Percentiles rank a stretch among this genome's conserved stretches.
Evolutionary conservation across 2,329 filamentous ascomycete species (phyloP).

Genomic region (Coniella lustricola): DNA sequence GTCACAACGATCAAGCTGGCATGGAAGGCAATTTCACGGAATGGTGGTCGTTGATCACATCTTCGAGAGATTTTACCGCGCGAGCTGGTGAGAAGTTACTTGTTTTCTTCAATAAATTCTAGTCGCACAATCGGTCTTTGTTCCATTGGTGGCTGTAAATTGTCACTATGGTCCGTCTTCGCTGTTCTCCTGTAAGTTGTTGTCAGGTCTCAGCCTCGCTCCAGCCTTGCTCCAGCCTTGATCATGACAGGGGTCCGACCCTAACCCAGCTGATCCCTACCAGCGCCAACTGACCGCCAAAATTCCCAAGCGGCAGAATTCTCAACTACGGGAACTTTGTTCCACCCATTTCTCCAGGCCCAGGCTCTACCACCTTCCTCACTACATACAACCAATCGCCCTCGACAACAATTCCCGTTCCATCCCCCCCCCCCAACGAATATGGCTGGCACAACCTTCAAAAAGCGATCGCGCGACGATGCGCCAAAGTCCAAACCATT

Average conservation of each 20-base stretch:
- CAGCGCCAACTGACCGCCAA: neutral
- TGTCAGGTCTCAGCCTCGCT: neutral
- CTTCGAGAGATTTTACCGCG: too few species aligned
- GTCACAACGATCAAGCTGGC: too few species aligned
- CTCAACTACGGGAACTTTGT: neutral
- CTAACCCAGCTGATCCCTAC: neutral
- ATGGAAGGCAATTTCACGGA: too few species aligned
- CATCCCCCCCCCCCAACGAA: neutral
- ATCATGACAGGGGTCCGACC: neutral
- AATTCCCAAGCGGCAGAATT: slow-evolving; percentile 3
- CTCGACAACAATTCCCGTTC: neutral
- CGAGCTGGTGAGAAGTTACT: too few species aligned
- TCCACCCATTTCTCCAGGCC: neutral
- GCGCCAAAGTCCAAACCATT: slow-evolving; percentile 25
- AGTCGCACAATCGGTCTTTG: too few species aligned
- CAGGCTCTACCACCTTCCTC: too few species aligned
- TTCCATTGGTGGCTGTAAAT: too few species aligned
- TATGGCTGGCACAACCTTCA: slow-evolving; percentile 25
- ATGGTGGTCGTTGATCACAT: too few species aligned
- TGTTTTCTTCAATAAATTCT: neutral
- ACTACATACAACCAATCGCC: too few species aligned
- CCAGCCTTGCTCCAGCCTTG: neutral
- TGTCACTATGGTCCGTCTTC: too few species aligned
- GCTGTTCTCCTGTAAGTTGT: too few species aligned
- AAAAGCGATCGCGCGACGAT: slow-evolving; percentile 29